Conservation (phyloP, 352 stramenopile genomes). For the Pythium oligandrum region DNA sequence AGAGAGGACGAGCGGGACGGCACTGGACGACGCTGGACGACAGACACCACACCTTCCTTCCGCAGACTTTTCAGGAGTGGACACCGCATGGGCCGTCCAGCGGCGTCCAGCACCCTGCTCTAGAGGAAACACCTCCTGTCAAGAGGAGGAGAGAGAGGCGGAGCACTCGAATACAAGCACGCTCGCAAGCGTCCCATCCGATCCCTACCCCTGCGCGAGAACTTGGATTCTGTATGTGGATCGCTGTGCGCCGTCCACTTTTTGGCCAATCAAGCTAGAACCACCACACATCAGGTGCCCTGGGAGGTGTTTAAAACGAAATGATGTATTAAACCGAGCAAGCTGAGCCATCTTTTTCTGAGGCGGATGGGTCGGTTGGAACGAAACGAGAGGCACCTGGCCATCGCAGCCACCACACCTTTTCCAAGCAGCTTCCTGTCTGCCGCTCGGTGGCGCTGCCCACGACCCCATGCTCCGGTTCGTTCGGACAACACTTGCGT, state of each 20-base stretch:
- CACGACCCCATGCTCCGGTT: too few species aligned
- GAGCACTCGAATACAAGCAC: neutral
- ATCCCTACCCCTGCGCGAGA: slow-evolving; percentile 13
- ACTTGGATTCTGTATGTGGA: slow-evolving; percentile 13
- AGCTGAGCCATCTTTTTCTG: too few species aligned
- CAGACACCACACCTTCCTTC: slow-evolving; percentile 1
- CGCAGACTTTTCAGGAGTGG: slow-evolving; percentile 21
- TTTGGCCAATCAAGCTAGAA: slow-evolving; percentile 11
- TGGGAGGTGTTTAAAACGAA: neutral
- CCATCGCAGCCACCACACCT: too few species aligned
- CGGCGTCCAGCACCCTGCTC: slow-evolving; percentile 13
- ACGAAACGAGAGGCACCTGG: too few species aligned
- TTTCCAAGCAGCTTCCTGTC: too few species aligned
- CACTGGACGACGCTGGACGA: neutral
- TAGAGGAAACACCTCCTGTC: neutral
- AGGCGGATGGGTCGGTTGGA: too few species aligned
- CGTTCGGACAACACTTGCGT: too few species aligned
- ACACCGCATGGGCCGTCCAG: neutral
- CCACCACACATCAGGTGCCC: slow-evolving; percentile 9
- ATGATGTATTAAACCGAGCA: neutral
- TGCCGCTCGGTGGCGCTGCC: too few species aligned
- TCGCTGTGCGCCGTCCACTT: slow-evolving; percentile 11
- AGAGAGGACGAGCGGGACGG: neutral
- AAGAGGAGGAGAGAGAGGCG: slow-evolving; percentile 6
- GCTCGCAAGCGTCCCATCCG: neutral